Evolutionary conservation across 129 eudicot genomes (phyloP).

Genomic region (Escallonia herrerae): DNA sequence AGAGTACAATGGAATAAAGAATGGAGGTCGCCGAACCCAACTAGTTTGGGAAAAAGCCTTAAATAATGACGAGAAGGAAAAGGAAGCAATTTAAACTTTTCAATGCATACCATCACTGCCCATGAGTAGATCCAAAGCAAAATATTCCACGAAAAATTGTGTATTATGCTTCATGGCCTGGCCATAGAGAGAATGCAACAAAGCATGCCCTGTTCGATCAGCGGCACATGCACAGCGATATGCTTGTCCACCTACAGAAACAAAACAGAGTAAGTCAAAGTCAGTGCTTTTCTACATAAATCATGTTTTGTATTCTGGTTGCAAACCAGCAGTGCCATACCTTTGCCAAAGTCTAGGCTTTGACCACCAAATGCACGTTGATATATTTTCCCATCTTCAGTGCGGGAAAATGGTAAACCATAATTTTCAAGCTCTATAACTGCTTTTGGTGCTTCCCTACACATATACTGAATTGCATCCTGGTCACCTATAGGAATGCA

Average conservation of each 20-base stretch:
- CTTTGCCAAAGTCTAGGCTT: slow-evolving; percentile 96
- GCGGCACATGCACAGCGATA: slow-evolving; percentile 99
- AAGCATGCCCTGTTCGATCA: slow-evolving; percentile 99
- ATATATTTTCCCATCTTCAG: slow-evolving; percentile 98
- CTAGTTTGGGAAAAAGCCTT: background rate
- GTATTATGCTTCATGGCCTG: slow-evolving; percentile 99
- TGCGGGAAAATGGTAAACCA: slow-evolving; percentile 95
- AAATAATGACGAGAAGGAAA: background rate
- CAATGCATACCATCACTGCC: slow-evolving; percentile 72
- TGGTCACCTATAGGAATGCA: slow-evolving; percentile 71
- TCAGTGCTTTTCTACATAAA: slow-evolving; percentile 3
- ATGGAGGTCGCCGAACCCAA: background rate
- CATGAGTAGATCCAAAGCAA: slow-evolving; percentile 97
- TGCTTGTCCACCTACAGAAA: slow-evolving; percentile 84
- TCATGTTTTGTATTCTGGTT: background rate
- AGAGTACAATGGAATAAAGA: too few relatives aligned
- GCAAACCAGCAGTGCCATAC: slow-evolving; percentile 25
- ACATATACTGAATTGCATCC: slow-evolving; percentile 99
- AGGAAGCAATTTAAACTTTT: background rate
- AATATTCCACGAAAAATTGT: slow-evolving; percentile 95
- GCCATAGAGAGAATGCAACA: slow-evolving; percentile 93
- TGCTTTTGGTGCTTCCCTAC: slow-evolving; percentile 99
- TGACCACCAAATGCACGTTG: slow-evolving; percentile 99
- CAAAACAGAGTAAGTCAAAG: slow-evolving; percentile 13
- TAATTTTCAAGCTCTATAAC: slow-evolving; percentile 98